A percentile compares a stretch with the other conserved stretches of the same genome.
phyloP scores from a whole-genome alignment of 805 yeast genomes.

The Saturnispora hagleri region DNA sequence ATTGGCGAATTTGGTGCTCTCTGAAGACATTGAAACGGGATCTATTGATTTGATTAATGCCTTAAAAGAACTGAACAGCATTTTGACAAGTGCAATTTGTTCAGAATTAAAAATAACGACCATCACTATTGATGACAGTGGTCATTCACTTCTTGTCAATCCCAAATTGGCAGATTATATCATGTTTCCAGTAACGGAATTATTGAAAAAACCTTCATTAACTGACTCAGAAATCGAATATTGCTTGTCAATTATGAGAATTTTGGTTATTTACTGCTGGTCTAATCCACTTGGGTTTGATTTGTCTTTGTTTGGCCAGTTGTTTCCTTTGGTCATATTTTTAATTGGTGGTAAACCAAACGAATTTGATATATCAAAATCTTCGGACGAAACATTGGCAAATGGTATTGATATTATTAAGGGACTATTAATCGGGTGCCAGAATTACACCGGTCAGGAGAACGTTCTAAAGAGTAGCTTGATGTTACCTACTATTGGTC shows the following conservation, averaged over 20 bases:
- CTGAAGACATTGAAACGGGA: slow-evolving; percentile 28
- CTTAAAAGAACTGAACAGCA: slow-evolving; percentile 26
- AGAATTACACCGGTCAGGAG: slow-evolving; percentile 20
- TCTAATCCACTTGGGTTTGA: slow-evolving; percentile 31
- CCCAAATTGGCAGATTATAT: slow-evolving; percentile 48
- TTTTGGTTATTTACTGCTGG: slow-evolving; percentile 44
- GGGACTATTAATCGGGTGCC: slow-evolving; percentile 26
- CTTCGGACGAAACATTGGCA: slow-evolving; percentile 29
- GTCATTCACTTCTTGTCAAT: slow-evolving; percentile 19
- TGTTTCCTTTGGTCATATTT: slow-evolving; percentile 38
- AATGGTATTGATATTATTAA: slow-evolving; percentile 29
- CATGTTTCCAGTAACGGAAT: slow-evolving; percentile 48
- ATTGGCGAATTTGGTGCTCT: slow-evolving; percentile 35
- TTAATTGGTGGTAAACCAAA: slow-evolving; percentile 40
- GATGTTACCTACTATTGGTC: slow-evolving; percentile 38
- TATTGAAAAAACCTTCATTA: slow-evolving; percentile 39
- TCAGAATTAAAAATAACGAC: background rate
- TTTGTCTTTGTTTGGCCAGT: slow-evolving; percentile 32
- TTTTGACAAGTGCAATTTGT: background rate
- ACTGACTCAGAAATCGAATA: slow-evolving; percentile 39
- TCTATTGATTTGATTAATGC: slow-evolving; percentile 26
- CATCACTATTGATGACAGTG: slow-evolving; percentile 1
- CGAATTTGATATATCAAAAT: slow-evolving; percentile 18
- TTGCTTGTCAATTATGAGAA: slow-evolving; percentile 35
- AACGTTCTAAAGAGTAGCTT: slow-evolving; percentile 25